phyloP scores from a whole-genome alignment of 352 stramenopile genomes.

The Phytophthora fragariaefolia region DNA sequence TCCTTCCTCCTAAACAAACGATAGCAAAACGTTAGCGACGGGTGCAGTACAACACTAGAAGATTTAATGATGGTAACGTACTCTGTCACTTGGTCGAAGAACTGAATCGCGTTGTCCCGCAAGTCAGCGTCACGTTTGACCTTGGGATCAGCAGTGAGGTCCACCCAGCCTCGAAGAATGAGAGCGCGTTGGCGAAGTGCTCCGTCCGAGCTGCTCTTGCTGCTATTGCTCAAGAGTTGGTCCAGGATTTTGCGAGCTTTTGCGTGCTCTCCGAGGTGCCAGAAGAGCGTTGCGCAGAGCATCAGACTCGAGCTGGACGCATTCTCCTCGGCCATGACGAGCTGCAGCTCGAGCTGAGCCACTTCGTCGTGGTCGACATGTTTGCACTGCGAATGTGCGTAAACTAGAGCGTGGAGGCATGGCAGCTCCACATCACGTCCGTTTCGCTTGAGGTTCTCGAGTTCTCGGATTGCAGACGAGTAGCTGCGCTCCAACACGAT shows the following conservation, averaged over 20 bases:
- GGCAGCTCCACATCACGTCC: slow-evolving; percentile 77
- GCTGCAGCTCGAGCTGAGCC: slow-evolving; percentile 76
- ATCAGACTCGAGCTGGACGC: slow-evolving; percentile 60
- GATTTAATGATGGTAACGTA: slow-evolving; percentile 28
- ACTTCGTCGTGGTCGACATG: slow-evolving; percentile 83
- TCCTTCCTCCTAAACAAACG: slow-evolving; percentile 60
- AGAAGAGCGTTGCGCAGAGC: slow-evolving; percentile 82
- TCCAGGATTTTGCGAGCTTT: slow-evolving; percentile 82
- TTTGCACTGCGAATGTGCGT: slow-evolving; percentile 78
- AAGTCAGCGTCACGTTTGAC: slow-evolving; percentile 70
- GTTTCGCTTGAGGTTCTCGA: slow-evolving; percentile 84
- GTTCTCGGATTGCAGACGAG: slow-evolving; percentile 84
- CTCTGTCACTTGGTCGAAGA: slow-evolving; percentile 73
- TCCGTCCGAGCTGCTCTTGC: slow-evolving; percentile 31
- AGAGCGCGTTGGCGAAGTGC: slow-evolving; percentile 53
- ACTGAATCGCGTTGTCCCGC: slow-evolving; percentile 64
- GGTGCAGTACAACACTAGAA: neutral
- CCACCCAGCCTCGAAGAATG: slow-evolving; percentile 78
- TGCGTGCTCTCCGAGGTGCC: slow-evolving; percentile 67
- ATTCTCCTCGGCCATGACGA: slow-evolving; percentile 81
- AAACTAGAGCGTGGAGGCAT: slow-evolving; percentile 82
- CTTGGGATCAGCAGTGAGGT: slow-evolving; percentile 75
- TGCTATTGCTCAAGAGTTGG: slow-evolving; percentile 43
- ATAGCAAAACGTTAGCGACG: slow-evolving; percentile 1
- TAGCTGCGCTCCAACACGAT: slow-evolving; percentile 81